These are phyloP conservation scores for Solanum neorickii DNA, from an alignment of 257 asterid species.

Conservation along the genomic window DNA sequence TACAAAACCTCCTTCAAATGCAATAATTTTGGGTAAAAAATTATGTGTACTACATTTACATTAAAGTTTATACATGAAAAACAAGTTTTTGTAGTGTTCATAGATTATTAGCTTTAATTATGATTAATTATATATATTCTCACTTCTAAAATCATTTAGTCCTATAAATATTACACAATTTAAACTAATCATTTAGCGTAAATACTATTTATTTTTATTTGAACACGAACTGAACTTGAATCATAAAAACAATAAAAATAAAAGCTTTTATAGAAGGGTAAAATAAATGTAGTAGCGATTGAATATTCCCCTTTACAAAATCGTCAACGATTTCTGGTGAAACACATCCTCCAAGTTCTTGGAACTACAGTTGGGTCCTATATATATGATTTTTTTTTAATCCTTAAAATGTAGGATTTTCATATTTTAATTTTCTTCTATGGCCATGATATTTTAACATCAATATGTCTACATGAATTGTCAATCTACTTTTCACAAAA, in stretches of 20 bases:
- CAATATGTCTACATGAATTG: background rate
- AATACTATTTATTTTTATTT: too few species aligned
- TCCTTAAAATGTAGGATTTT: conserved; percentile 21
- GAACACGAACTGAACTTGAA: too few species aligned
- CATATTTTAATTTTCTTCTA: background rate
- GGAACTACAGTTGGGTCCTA: background rate
- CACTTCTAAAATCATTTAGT: background rate
- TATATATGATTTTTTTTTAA: background rate
- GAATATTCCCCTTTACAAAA: background rate
- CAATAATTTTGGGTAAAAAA: background rate
- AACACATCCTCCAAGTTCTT: conserved; percentile 2
- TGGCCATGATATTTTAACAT: background rate
- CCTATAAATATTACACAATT: background rate
- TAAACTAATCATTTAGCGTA: too few species aligned
- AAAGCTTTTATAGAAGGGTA: too few species aligned
- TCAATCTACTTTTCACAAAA: background rate
- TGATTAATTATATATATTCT: background rate
- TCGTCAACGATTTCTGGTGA: background rate
- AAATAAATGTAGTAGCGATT: background rate
- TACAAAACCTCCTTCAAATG: background rate
- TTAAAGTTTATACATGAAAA: too few species aligned
- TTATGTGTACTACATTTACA: background rate
- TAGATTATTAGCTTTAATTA: background rate
- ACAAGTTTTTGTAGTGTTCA: background rate
- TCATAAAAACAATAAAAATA: background rate